These are phyloP conservation scores for Grosmannia huntii DNA, from an alignment of 2,329 filamentous ascomycete species.

Conservation along the genomic window DNA sequence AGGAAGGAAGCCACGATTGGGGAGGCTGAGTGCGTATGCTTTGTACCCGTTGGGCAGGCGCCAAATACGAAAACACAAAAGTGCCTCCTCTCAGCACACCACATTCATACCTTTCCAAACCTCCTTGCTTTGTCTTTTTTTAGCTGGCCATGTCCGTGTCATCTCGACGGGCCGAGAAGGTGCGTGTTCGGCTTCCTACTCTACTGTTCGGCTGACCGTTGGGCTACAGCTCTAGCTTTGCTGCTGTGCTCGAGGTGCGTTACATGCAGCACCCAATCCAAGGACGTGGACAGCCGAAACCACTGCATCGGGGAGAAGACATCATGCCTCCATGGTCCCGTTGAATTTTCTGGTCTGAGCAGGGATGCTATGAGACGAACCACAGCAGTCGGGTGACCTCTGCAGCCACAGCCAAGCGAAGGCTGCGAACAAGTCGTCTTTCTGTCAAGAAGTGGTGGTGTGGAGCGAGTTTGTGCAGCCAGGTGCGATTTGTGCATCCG, in stretches of 20 bases:
- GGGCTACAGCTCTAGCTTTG: background rate
- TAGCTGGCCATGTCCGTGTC: background rate
- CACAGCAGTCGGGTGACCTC: background rate
- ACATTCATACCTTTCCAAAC: background rate
- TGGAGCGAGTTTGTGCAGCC: too few species aligned
- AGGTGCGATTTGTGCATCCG: too few species aligned
- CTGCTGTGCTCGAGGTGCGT: too few species aligned
- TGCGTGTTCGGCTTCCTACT: background rate
- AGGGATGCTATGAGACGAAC: background rate
- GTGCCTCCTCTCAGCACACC: background rate
- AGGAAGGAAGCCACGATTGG: background rate
- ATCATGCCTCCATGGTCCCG: background rate
- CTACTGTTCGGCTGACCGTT: background rate
- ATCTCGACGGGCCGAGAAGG: background rate
- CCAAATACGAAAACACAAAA: background rate
- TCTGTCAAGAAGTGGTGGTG: background rate
- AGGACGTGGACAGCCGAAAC: too few species aligned
- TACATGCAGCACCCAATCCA: too few species aligned
- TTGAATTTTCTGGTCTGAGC: background rate
- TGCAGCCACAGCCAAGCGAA: background rate
- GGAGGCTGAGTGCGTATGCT: background rate
- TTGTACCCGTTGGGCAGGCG: too few species aligned
- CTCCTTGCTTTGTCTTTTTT: background rate
- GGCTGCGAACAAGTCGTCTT: background rate
- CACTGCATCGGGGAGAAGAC: too few species aligned